Base-by-base conservation (phyloP, 345 rosid genomes). In the Cardiospermum halicacabum region DNA sequence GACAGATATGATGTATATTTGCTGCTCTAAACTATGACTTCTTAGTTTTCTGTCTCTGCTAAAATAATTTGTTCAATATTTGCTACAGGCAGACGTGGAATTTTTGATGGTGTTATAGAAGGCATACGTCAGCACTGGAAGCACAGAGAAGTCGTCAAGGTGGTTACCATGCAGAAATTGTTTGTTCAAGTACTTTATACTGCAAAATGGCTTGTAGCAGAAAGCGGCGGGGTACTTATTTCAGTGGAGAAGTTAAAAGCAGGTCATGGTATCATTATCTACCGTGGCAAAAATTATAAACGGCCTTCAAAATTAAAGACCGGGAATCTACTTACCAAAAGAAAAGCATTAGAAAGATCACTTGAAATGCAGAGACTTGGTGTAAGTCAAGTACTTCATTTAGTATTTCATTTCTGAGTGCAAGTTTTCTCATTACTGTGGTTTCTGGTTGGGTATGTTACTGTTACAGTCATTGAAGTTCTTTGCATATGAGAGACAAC, bases 111-210 rank as follows among this genome's bases (percentile, higher is more conserved):
- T 65, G 89, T 89, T 57, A 75, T 89, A 54, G 97, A 91, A 80
- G 93, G 91, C 67, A 55, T 91, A 37, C 90, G 86, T 81, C 96
- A 91, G 78, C 97, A 89, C 55, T 91, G 96, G 97, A 91, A 91
- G 80, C 85, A 86, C 66, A 78, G 88, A 63, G 97, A 91, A 69
- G 96, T 91, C 47, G 87, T 72, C 11, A 86, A 84, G 77, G 89
- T 89, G 74, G 80, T 91, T 42, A 80, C 96, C 3, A 85, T 79
- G 90, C 97, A 91, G 80, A 85, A 76, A 80, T 37, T 65, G 6
- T 72, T 79, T 68, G 64, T 73, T 25, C 79, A 83, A 67, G 86
- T 86, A 71, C 70, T 83, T 71, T 64, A 72, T 71, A 85, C 94
- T 36, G 92, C 94, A 42, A 81, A 76, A 63, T 39, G 76, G 50